Base-by-base conservation (phyloP, 2,329 filamentous ascomycete species). In the Fusarium verrucosum region DNA sequence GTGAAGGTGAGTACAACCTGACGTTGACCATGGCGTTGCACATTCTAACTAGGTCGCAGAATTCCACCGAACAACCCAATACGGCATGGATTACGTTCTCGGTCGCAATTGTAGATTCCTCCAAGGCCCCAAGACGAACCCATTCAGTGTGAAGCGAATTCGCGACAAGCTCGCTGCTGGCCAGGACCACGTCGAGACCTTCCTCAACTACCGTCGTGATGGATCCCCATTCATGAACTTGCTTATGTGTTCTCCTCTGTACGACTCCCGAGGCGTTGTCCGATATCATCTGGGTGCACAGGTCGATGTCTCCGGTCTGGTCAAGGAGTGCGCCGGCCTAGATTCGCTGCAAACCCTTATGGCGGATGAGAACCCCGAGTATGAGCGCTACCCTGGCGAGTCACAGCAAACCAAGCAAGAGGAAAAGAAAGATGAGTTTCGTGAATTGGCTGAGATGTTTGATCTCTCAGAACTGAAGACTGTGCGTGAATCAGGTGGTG, bases 81-180 rank as follows among this genome's bases (percentile, higher is more conserved):
- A 92, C 70, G 89, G 89, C 5, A 87, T 90, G 77, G 83, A 82
- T 53, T 92, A 93, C 72, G 85, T 88, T 4, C 84, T 94, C 17
- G 91, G 91, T 0, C 86, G 89, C 28, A 94, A 94, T 64, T 93
- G 91, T 69, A 86, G 91, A 9, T 93, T 94, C 69, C 82, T 94
- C 3, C 91, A 93, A 73, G 91, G 91, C 0, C 90, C 90, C 0
- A 85, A 85, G 68, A 92, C 90, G 7, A 89, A 89, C 64, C 81
- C 80, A 0, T 82, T 84, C 60, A 90, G 87, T 46, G 81, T 90
- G 0, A 77, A 81, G 50, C 81, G 91, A 50, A 79, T 94, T 11
- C 81, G 84, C 28, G 84, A 89, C 36, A 87, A 87, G 25, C 77
- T 90, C 11, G 74, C 80, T 9, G 83, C 81, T 2, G 88, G 89